phyloP scores from a whole-genome alignment of 2,329 filamentous ascomycete genomes.

The Alternaria gansuensis region DNA sequence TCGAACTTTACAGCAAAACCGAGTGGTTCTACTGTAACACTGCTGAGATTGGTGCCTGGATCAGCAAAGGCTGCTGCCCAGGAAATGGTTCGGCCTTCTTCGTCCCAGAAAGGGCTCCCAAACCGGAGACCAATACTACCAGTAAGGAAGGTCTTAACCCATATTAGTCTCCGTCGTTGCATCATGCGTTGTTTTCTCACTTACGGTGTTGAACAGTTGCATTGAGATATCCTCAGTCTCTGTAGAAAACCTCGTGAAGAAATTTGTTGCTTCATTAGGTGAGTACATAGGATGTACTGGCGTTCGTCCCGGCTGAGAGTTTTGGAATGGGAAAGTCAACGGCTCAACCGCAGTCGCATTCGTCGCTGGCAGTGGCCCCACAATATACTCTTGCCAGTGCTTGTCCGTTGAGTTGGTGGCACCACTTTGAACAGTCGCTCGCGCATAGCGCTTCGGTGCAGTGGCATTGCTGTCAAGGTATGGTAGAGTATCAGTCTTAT shows the following conservation, averaged over 20 bases:
- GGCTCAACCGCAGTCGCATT: slow-evolving; percentile 48
- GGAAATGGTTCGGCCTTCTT: slow-evolving; percentile 55
- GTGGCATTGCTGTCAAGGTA: slow-evolving; percentile 24
- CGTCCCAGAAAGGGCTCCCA: slow-evolving; percentile 40
- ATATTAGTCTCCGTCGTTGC: slow-evolving; percentile 4
- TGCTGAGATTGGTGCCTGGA: slow-evolving; percentile 54
- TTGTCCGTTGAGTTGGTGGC: slow-evolving; percentile 36
- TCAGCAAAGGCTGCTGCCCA: slow-evolving; percentile 61
- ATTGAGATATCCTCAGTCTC: slow-evolving; percentile 35
- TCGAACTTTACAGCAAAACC: slow-evolving; percentile 57
- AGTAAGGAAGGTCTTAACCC: slow-evolving; percentile 26
- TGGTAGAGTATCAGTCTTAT: slow-evolving; percentile 34
- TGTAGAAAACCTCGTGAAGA: slow-evolving; percentile 16
- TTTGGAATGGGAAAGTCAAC: slow-evolving; percentile 36
- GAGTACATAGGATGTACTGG: slow-evolving; percentile 20
- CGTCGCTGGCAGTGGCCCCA: slow-evolving; percentile 61
- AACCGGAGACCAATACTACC: slow-evolving; percentile 31
- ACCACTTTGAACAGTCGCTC: slow-evolving; percentile 30
- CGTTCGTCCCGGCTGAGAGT: slow-evolving; percentile 27
- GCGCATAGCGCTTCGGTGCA: slow-evolving; percentile 32
- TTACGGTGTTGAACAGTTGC: slow-evolving; percentile 37
- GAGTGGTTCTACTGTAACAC: slow-evolving; percentile 57
- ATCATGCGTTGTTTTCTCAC: slow-evolving; percentile 2
- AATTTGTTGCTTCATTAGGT: slow-evolving; percentile 18
- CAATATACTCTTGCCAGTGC: slow-evolving; percentile 56